phyloP scores from a whole-genome alignment of 2,329 filamentous ascomycete species.

The Chaetoscypha palmicola region DNA sequence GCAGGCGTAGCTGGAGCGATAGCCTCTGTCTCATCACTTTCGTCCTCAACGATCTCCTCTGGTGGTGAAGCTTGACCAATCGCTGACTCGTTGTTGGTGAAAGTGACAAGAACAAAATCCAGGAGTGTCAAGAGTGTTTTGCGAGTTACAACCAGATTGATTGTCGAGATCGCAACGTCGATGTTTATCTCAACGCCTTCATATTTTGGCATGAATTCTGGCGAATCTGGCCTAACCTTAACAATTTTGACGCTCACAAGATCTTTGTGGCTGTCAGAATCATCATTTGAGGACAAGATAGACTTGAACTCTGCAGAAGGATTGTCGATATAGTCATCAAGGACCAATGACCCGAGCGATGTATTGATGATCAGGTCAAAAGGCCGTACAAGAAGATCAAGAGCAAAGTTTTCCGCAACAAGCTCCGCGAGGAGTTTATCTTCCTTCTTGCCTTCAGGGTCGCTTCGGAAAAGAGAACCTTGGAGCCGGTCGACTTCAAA shows the following conservation, averaged over 20 bases:
- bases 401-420: constrained; percentile 78
- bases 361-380: constrained; percentile 94
- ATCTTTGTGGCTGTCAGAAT: constrained; percentile 71
- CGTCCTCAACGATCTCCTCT: constrained; percentile 31
- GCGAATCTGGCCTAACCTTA: constrained; percentile 82
- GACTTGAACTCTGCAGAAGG: constrained; percentile 90
- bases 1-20: constrained; percentile 18
- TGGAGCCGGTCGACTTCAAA: constrained; percentile 93
- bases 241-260: constrained; percentile 85
- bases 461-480: constrained; percentile 83
- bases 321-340: constrained; percentile 91
- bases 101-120: constrained; percentile 91
- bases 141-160: constrained; percentile 90
- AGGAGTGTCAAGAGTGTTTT: constrained; percentile 86
- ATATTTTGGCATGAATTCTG: constrained; percentile 86
- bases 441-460: constrained; percentile 65
- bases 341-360: constrained; percentile 73
- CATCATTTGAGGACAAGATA: constrained; percentile 81
- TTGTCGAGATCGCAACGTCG: constrained; percentile 84
- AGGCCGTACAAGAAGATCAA: constrained; percentile 80
- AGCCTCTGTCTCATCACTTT: constrained; percentile 31
- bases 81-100: constrained; percentile 54
- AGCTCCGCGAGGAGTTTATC: constrained; percentile 85
- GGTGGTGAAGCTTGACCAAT: constrained; percentile 34
- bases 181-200: constrained; percentile 92